Evolutionary conservation across 148 eudicot species (phyloP), one percentile per base, ranked within the genome.

Genomic region (Chenopodium formosanum): DNA sequence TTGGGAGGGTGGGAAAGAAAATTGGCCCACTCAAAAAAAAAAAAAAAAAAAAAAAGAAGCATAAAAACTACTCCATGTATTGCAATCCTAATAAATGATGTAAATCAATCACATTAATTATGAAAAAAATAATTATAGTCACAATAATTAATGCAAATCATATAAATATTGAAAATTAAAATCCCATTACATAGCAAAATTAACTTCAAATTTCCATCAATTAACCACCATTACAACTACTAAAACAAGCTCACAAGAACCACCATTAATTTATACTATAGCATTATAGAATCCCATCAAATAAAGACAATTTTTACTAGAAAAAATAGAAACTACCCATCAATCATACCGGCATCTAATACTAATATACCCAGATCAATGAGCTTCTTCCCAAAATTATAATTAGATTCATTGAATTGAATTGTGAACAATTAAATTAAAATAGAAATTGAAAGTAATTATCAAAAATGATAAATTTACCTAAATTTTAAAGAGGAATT

Each of bases 181-280:
- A 17, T 69, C 29, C 23, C 50, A 34, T 78, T 56, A 25, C 67
- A 64, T 60, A 72, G 52, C 73, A 82, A 17, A 60, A 40, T 71
- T 22, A 71, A 14, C 2, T 62, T 62, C 73, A 34, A 72, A 72
- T 46, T 25, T 63, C 67, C 74, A 27, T 37, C 25, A 37, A 82
- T 53, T 19, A 73, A 48, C 52, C 76, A 58, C 50, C 31, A 73
- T 64, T 62, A 82, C 34, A 78, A 78, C 37, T 62, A 37, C 80
- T 60, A 77, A 63, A 53, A 40, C 7, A 22, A 16, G 32, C 72
- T 13, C 29, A 78, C 69, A 31, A 77, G 34, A 80, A 23, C 76
- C 46, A 60, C 50, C 29, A 50, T 70, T 25, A 79, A 79, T n/a
- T 22, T 20, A 70, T 20, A 19, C 20, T 46, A 2, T 8, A 73